These are phyloP conservation scores for Colletotrichum siamense DNA, from an alignment of 2,329 filamentous ascomycete genomes.

Conservation along the genomic window DNA sequence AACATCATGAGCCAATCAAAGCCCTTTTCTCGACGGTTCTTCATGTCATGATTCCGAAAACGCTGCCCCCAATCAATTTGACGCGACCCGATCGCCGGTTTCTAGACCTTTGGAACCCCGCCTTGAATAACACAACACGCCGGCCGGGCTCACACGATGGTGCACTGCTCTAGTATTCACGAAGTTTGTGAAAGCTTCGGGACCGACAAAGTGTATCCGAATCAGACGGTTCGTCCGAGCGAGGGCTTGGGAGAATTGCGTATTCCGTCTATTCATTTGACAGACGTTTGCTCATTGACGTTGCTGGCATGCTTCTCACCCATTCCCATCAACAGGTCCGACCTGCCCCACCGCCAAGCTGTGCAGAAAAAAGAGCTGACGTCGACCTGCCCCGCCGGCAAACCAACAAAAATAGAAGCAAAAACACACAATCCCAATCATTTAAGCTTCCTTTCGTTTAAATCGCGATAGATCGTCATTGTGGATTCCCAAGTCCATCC, in stretches of 20 bases:
- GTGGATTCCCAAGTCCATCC: not conserved
- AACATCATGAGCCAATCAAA: not conserved
- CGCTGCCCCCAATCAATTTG: not conserved
- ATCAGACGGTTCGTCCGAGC: not conserved
- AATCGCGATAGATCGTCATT: not conserved
- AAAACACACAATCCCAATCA: not conserved
- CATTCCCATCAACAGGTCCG: not conserved
- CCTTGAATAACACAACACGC: not conserved
- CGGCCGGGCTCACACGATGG: not conserved
- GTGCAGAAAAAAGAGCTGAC: not conserved
- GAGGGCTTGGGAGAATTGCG: not conserved
- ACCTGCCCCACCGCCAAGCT: not conserved
- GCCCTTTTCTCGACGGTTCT: not conserved
- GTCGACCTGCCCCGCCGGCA: not conserved
- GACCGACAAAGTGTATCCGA: not conserved
- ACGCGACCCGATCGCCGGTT: not conserved
- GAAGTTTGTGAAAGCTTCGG: not conserved
- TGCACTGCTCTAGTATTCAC: not conserved
- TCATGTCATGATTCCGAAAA: not conserved
- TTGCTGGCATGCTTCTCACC: not conserved
- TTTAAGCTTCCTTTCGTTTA: not conserved
- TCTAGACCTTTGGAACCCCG: not conserved
- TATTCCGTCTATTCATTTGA: not conserved
- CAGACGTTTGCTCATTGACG: not conserved
- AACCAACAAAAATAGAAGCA: constrained; percentile 1